Evolutionary conservation across 345 rosid species (phyloP).

Genomic region (Stellera chamaejasme): DNA sequence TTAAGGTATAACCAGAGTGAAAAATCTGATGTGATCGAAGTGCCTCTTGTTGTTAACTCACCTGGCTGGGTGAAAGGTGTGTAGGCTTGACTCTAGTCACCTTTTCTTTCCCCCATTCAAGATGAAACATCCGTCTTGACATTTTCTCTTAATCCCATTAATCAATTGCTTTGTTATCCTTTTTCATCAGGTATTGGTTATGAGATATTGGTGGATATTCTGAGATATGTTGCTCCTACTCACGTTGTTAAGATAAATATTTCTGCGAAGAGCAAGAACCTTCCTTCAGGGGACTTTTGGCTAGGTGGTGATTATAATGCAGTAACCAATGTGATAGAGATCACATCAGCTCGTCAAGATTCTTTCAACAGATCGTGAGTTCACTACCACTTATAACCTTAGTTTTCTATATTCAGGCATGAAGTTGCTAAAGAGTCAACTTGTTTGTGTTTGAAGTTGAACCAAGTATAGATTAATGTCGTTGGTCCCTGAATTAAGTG

Average conservation of each 20-base stretch:
- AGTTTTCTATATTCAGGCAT: not conserved
- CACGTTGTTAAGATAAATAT: conserved; percentile 86
- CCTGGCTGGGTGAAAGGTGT: conserved; percentile 99
- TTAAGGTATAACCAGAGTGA: conserved; percentile 22
- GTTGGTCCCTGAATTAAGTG: no score
- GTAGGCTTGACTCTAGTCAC: conserved; percentile 7
- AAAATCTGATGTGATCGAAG: conserved; percentile 27
- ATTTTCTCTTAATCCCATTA: not conserved
- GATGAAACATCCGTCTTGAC: not conserved
- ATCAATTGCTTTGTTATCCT: conserved; percentile 4
- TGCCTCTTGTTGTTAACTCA: conserved; percentile 85
- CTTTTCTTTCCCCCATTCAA: not conserved
- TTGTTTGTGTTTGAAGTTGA: no score
- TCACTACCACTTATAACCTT: conserved; percentile 5
- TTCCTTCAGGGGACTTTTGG: conserved; percentile 85
- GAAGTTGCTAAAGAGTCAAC: no score
- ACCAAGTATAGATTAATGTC: no score
- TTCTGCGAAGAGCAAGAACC: conserved; percentile 57
- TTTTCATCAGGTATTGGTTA: conserved; percentile 69
- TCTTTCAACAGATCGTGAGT: conserved; percentile 74
- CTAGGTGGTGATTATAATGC: conserved; percentile 29
- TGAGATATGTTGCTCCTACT: conserved; percentile 62
- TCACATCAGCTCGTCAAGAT: conserved; percentile 55
- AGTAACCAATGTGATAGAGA: conserved; percentile 53
- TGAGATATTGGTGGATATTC: conserved; percentile 65